Evolutionary conservation across 2,329 filamentous ascomycete genomes (phyloP).

Genomic region (Pseudogymnoascus sp.): DNA sequence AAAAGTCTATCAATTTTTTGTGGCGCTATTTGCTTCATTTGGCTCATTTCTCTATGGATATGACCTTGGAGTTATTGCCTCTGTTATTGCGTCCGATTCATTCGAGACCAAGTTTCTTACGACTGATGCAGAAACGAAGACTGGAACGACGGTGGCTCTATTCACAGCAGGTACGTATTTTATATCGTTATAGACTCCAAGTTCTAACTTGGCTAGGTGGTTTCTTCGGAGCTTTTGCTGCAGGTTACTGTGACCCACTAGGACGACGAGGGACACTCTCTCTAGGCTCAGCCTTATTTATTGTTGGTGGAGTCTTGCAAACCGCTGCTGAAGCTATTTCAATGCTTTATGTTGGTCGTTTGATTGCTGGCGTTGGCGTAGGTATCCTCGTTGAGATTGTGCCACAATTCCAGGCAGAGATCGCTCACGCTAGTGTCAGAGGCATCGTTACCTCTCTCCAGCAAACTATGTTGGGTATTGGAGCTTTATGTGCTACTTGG

Average conservation of each 20-base stretch:
- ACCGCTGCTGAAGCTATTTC: slow-evolving; percentile 44
- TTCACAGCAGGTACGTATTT: slow-evolving; percentile 37
- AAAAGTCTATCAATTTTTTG: slow-evolving; percentile 16
- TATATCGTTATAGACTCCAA: slow-evolving; percentile 43
- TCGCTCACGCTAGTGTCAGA: slow-evolving; percentile 54
- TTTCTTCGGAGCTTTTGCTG: slow-evolving; percentile 34
- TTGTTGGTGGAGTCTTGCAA: slow-evolving; percentile 51
- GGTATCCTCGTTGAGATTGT: slow-evolving; percentile 56
- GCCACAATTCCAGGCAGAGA: slow-evolving; percentile 56
- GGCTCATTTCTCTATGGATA: slow-evolving; percentile 17
- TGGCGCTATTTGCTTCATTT: slow-evolving; percentile 14
- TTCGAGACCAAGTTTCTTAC: slow-evolving; percentile 9
- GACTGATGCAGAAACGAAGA: neutral
- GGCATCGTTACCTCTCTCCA: slow-evolving; percentile 53
- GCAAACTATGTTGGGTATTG: slow-evolving; percentile 58
- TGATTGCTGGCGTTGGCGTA: slow-evolving; percentile 48
- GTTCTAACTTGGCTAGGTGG: slow-evolving; percentile 28
- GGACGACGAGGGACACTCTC: slow-evolving; percentile 49
- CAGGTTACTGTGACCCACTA: slow-evolving; percentile 43
- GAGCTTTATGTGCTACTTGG: slow-evolving; percentile 50
- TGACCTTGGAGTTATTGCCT: slow-evolving; percentile 16
- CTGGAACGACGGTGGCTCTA: slow-evolving; percentile 38
- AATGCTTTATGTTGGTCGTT: slow-evolving; percentile 51
- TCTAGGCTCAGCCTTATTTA: slow-evolving; percentile 47
- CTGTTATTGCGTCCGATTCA: slow-evolving; percentile 13